These are phyloP conservation scores for Nemania abortiva DNA, from an alignment of 2,329 filamentous ascomycete species.

Conservation along the genomic window DNA sequence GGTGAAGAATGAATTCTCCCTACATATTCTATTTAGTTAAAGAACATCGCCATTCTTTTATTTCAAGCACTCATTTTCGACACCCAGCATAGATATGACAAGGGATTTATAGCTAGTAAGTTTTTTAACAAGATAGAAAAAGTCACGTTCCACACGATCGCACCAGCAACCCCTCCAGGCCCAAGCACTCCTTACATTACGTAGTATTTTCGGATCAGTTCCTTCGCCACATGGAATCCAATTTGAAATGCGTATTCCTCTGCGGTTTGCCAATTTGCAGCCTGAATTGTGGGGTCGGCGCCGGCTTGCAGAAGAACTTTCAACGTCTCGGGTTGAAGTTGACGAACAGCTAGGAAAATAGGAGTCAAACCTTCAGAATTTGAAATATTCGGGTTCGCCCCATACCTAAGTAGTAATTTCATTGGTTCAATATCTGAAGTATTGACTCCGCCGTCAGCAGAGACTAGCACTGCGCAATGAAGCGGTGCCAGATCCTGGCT, in stretches of 20 bases:
- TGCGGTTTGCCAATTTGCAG: neutral
- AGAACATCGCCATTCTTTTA: no score
- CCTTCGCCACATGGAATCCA: neutral
- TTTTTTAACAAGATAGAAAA: no score
- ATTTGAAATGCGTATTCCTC: neutral
- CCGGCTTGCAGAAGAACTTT: slow-evolving; percentile 2
- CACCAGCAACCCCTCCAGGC: no score
- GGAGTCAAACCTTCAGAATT: neutral
- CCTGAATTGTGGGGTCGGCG: neutral
- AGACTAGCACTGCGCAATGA: neutral
- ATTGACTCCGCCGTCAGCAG: no score
- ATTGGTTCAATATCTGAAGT: neutral
- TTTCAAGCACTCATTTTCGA: no score
- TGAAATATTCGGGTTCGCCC: neutral
- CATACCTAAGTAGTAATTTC: neutral
- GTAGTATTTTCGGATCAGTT: neutral
- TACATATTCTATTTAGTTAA: no score
- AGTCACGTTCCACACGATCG: no score
- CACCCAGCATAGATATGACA: no score
- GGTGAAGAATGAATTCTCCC: no score
- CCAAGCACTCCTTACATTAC: no score
- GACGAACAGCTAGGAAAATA: neutral
- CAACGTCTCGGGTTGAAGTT: neutral
- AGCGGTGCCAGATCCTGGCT: neutral
- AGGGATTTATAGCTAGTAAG: no score